Evolutionary conservation across 495 filamentous ascomycete genomes (phyloP), one percentile per base, ranked within the genome.

Genomic region (Thermothielavioides terrestris): DNA sequence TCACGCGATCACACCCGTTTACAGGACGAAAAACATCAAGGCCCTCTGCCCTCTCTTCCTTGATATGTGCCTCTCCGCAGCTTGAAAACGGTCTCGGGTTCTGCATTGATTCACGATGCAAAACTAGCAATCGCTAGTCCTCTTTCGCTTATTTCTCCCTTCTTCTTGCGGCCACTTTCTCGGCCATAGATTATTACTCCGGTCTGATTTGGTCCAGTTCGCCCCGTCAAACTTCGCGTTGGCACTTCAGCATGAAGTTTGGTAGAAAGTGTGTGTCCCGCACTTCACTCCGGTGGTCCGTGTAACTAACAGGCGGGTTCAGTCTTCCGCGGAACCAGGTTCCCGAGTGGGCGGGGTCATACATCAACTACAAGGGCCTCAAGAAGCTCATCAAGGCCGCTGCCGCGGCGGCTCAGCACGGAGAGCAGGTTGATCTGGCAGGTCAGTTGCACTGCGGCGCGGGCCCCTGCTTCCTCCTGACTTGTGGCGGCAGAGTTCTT

Each of bases 351-450:
- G 86, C 90, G 48, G 69, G 82, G 28, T 81, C 77, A 15, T 98
- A 98, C 61, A 94, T 98, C 71, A 84, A 94, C 64, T 98, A 98
- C 75, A 97, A 96, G 66, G 79, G 83, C 31, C 70, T 97, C 61
- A 98, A 98, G 72, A 91, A 92, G 74, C 77, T 94, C 37, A 88
- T 97, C 67, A 96, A 94, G 67, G 76, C 82, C 4, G 82, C 80
- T 12, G 75, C 78, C 20, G 77, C 73, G 34, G 73, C 77, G 42
- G 72, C 74, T 12, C 82, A 81, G 64, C 72, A 77, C 54, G 84
- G 83, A 46, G 77, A 85, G 46, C 78, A 85, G 51, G 77, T 83
- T 23, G 92, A 98, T 73, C 72, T 94, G 61, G 86, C 90, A 61
- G 75, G 75, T 77, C 56, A 55, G 71, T 51, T 46, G 44, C 26